Conservation (phyloP, 768 basidiomycete species). For the Chalciporus sphaerocephalus region DNA sequence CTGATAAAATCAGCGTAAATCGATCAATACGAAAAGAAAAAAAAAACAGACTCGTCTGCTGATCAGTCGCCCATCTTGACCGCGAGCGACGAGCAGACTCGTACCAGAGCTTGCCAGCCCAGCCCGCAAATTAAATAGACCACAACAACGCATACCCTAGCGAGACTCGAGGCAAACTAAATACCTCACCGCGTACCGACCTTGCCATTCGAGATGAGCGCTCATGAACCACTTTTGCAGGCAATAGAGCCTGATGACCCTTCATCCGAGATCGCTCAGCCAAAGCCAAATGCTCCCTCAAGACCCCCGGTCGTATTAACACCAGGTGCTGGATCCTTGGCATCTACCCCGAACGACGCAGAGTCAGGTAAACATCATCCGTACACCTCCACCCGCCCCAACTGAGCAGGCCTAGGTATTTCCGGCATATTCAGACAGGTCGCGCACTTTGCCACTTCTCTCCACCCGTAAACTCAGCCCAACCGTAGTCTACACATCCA, state of each 20-base stretch:
- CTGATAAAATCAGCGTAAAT: background rate
- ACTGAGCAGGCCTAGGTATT: conserved; percentile 43
- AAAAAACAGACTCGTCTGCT: background rate
- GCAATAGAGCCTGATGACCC: conserved; percentile 88
- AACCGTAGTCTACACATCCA: conserved; percentile 69
- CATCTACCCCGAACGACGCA: conserved; percentile 58
- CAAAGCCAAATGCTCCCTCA: conserved; percentile 25
- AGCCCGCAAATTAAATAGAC: background rate
- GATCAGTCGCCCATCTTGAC: no score
- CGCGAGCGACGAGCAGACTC: no score
- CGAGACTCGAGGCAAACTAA: conserved; percentile 1
- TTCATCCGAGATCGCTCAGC: conserved; percentile 25
- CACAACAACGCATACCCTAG: conserved; percentile 11
- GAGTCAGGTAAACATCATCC: conserved; percentile 56
- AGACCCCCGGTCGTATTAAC: conserved; percentile 52
- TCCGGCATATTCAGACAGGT: conserved; percentile 78
- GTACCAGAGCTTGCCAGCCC: no score
- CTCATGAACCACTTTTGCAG: conserved; percentile 60
- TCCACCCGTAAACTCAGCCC: conserved; percentile 12
- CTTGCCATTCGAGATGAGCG: conserved; percentile 43
- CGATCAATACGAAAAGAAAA: background rate
- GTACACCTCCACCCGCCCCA: conserved; percentile 1
- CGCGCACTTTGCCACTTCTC: conserved; percentile 13
- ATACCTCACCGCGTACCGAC: conserved; percentile 1
- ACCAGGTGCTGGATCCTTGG: conserved; percentile 49